Base-by-base conservation (phyloP, 176 grass and related monocot genomes). In the Coix lacrymajobi region DNA sequence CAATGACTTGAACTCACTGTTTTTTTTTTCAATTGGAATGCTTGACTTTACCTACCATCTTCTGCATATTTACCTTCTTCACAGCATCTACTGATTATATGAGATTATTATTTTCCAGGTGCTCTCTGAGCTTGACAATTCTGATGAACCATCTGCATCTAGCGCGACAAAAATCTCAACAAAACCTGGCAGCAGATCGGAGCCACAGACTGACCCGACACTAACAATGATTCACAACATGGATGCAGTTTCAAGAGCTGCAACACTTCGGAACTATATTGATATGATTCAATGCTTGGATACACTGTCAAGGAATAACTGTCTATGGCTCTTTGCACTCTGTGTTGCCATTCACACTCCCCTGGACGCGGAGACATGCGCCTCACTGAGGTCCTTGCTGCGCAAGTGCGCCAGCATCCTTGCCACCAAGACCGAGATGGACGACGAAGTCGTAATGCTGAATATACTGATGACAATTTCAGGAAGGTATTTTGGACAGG, bases 311-410 rank as follows among this genome's bases (percentile, higher is more conserved):
- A 87, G 81, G 82, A 86, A 93, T 17, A 81, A 98, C 45, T 98
- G 92, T 82, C n/a, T 95, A 20, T 95, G 92, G 89, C 64, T 95
- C 9, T 98, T 98, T 91, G 87, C 92, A 19, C 36, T 98, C 6
- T 93, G 88, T 56, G 85, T 84, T 3, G 65, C 85, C 11, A 85
- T 98, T 4, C 89, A 95, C 19, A 62, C 75, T 34, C 96, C 92
- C 29, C 51, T 95, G 8, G 69, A 92, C 4, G 89, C 82, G 1
- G 89, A 93, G 66, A 92, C 89, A 10, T 95, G 87, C 38, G 85
- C 96, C 36, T 91, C 89, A 5, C 63, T 98, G 39, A 93, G 92
- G 73, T 84, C 87, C 0, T 56, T 98, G 76, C 70, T 98, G 39
- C 87, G 93, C 56, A 98, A 90, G 67, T 95, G 91, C 14, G 77